A percentile compares a stretch with the other conserved stretches of the same genome.
These are phyloP conservation scores for Ramaria sp. DNA, from an alignment of 768 basidiomycete species.

Conservation along the genomic window DNA sequence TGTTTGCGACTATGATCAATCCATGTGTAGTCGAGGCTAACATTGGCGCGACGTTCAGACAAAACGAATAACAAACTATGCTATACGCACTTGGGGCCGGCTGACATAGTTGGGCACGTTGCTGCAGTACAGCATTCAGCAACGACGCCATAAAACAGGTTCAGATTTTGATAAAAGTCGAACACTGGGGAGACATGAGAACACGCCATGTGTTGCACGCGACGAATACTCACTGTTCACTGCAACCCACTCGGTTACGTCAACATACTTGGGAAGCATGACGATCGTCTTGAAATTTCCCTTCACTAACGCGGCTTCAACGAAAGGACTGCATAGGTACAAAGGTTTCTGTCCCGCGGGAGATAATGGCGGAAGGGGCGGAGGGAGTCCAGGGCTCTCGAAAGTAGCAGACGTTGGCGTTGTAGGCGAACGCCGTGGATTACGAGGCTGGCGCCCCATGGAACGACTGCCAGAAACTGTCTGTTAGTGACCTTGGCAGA, in stretches of 20 bases:
- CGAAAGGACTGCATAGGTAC: slow-evolving; percentile 90
- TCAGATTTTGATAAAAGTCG: slow-evolving; percentile 95
- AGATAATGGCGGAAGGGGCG: slow-evolving; percentile 27
- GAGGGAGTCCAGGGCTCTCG: slow-evolving; percentile 32
- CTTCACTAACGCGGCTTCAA: slow-evolving; percentile 90
- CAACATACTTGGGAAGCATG: slow-evolving; percentile 88
- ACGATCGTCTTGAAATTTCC: slow-evolving; percentile 99
- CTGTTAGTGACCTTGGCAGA: slow-evolving; percentile 5
- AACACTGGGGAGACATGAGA: slow-evolving; percentile 47
- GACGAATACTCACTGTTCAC: slow-evolving; percentile 62
- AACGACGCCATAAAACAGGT: slow-evolving; percentile 92
- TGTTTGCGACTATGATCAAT: slow-evolving; percentile 85
- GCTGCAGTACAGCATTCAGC: slow-evolving; percentile 89
- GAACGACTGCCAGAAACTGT: slow-evolving; percentile 39
- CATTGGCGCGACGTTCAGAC: neutral
- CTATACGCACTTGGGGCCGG: slow-evolving; percentile 61
- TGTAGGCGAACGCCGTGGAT: slow-evolving; percentile 53
- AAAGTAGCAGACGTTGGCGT: slow-evolving; percentile 64
- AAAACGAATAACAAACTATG: neutral
- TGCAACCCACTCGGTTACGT: slow-evolving; percentile 96
- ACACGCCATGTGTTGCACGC: neutral
- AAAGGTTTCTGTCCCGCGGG: slow-evolving; percentile 47
- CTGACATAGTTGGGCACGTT: slow-evolving; percentile 87
- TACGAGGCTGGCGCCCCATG: slow-evolving; percentile 64
- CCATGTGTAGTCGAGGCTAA: slow-evolving; percentile 89